These are phyloP conservation scores for Cryptococcus neoformans DNA, from an alignment of 1,284 basidiomycete species.

Conservation along the genomic window DNA sequence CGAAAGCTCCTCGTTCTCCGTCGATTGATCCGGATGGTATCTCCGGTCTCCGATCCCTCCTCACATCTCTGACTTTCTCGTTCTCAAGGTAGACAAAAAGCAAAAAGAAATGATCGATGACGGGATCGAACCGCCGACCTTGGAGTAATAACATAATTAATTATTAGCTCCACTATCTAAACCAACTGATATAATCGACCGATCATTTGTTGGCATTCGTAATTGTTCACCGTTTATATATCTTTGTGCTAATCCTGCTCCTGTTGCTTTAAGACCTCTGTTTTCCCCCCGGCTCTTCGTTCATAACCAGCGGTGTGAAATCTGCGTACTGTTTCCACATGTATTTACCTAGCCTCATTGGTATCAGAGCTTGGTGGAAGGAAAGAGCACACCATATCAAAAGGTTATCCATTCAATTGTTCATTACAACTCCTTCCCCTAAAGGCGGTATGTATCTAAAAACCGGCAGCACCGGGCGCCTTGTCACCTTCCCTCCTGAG, in stretches of 20 bases:
- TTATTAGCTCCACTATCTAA: too few species aligned
- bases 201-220: too few species aligned
- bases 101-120: constrained; percentile 5
- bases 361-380: background rate
- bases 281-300: too few species aligned
- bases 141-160: background rate
- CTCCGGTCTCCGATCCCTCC: too few species aligned
- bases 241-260: too few species aligned
- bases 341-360: background rate
- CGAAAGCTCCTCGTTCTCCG: too few species aligned
- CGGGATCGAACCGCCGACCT: constrained; percentile 10
- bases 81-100: background rate
- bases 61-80: too few species aligned
- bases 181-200: too few species aligned
- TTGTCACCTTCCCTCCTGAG: constrained; percentile 82
- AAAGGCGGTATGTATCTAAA: constrained; percentile 51
- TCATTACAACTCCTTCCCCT: background rate
- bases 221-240: too few species aligned
- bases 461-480: constrained; percentile 88
- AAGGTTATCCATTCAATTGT: background rate
- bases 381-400: background rate
- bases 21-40: too few species aligned
- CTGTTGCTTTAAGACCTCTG: too few species aligned
- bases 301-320: background rate
- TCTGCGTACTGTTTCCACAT: background rate